Evolutionary conservation across 106 monocot genomes (phyloP), one percentile per base, ranked within the genome.

Genomic region (Iris macrosiphon): DNA sequence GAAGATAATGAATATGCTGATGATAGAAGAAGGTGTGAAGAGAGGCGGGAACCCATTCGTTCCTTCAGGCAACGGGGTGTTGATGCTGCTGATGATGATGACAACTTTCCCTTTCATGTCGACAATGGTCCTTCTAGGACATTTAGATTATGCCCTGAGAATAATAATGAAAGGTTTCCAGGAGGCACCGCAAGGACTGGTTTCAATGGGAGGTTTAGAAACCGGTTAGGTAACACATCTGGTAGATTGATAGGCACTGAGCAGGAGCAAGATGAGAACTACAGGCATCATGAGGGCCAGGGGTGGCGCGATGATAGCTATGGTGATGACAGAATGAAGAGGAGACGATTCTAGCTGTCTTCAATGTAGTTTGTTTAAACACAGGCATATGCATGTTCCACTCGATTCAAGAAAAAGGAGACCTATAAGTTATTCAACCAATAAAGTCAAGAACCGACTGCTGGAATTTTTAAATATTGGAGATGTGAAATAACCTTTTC

Each of bases 221-320:
- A 75, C 49, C 21, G 65, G 22, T 45, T 67, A 37, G 74, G 57
- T 15, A 68, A 52, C 31, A 21, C 59, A 24, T 18, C 52, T 12
- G 53, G 38, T 22, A 65, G 70, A 34, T 11, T 21, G 14, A 75
- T 66, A 54, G 35, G 25, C 40, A 66, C 67, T n/a, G 49, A 30
- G 42, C 45, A 52, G 45, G 51, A 71, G 29, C 75, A 70, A 35
- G 75, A 67, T 37, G 75, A 58, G 19, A 55, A 45, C 32, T 75
- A 57, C 45, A 62, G 57, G 35, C 46, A 52, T 53, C 61, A 40
- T 37, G 69, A 39, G 1, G 57, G 44, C 3, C 75, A 45, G 32
- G 71, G 75, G 12, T 75, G 80, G 80, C 52, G 57, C 51, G 63
- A 75, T 63, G 38, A 32, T 16, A 39, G 45, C 37, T 49, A 55